A percentile compares a stretch with the other conserved stretches of the same genome.
Conservation (phyloP, 176 grass and related monocot genomes). For the Phoenix roebelenii region DNA sequence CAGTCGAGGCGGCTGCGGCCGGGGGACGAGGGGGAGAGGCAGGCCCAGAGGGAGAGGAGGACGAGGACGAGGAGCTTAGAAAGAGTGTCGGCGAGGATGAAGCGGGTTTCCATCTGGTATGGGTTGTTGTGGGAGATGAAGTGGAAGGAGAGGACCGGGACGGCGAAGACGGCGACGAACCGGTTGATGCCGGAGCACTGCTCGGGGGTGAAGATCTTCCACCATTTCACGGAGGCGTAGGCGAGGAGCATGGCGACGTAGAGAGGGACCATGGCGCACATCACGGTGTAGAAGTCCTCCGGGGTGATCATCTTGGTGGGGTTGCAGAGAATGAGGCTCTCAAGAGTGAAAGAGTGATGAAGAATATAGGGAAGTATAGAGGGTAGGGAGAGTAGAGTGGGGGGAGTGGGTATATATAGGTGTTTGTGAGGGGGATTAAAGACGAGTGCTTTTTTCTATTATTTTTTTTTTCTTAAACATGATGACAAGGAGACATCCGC, state of each 20-base stretch:
- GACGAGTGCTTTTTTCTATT: too few relatives aligned
- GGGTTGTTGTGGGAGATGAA: slow-evolving; percentile 17
- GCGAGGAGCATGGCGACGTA: slow-evolving; percentile 18
- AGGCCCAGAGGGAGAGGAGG: slow-evolving; percentile 9
- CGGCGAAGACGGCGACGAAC: slow-evolving; percentile 19
- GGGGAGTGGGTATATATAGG: too few relatives aligned
- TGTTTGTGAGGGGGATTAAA: too few relatives aligned
- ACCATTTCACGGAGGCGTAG: slow-evolving; percentile 14
- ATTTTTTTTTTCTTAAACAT: too few relatives aligned
- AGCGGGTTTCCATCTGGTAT: slow-evolving; percentile 11
- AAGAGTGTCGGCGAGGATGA: slow-evolving; percentile 15
- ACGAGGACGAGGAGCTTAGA: slow-evolving; percentile 13
- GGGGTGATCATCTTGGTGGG: slow-evolving; percentile 7
- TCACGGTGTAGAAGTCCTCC: slow-evolving; percentile 12
- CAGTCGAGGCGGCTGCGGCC: slow-evolving; percentile 7
- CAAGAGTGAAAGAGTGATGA: too few relatives aligned
- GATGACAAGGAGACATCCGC: too few relatives aligned
- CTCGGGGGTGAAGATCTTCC: slow-evolving; percentile 16
- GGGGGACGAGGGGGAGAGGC: not conserved
- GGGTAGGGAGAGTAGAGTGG: too few relatives aligned
- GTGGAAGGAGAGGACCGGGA: slow-evolving; percentile 15
- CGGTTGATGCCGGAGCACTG: slow-evolving; percentile 22
- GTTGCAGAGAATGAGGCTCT: too few relatives aligned
- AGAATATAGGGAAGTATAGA: too few relatives aligned
- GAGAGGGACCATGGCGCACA: slow-evolving; percentile 20